Percentiles rank a stretch among this genome's conserved stretches.
phyloP scores from a whole-genome alignment of 352 stramenopile genomes.

The Halophytophthora polymorphica region DNA sequence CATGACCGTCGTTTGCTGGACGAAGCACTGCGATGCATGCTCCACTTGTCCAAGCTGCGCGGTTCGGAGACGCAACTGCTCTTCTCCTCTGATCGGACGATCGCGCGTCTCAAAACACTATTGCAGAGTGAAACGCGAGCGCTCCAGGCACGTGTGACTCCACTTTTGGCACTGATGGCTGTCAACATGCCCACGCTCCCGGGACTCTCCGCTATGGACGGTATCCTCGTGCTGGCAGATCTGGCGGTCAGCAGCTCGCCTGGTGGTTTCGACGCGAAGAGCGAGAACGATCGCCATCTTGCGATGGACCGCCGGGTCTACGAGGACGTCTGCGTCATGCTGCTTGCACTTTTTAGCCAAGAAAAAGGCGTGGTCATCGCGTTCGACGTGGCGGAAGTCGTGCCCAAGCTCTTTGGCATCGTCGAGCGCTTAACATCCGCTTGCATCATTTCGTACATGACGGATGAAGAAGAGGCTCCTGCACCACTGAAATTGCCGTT shows the following conservation, averaged over 20 bases:
- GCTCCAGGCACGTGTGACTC: conserved; percentile 40
- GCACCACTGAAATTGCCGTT: conserved; percentile 40
- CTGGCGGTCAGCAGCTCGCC: conserved; percentile 16
- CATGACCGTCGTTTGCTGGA: conserved; percentile 36
- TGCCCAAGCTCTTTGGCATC: conserved; percentile 49
- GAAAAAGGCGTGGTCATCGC: conserved; percentile 43
- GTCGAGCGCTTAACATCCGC: conserved; percentile 18
- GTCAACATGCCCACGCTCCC: conserved; percentile 40
- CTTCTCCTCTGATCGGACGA: conserved; percentile 32
- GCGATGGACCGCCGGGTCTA: conserved; percentile 23
- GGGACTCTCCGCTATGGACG: conserved; percentile 41
- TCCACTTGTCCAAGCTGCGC: conserved; percentile 20
- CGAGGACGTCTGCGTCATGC: conserved; percentile 45
- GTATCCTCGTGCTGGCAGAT: conserved; percentile 33
- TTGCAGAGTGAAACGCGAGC: conserved; percentile 32
- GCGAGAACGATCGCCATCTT: not conserved
- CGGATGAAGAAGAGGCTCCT: conserved; percentile 11
- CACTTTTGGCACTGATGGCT: conserved; percentile 50
- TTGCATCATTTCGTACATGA: conserved; percentile 1
- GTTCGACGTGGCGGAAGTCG: conserved; percentile 47
- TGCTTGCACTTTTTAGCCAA: conserved; percentile 39
- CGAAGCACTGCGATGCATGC: conserved; percentile 31
- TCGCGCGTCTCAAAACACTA: conserved; percentile 23
- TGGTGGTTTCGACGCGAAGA: not conserved
- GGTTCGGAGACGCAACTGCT: conserved; percentile 20